These are phyloP conservation scores for Jatropha curcas DNA, from an alignment of 345 rosid genomes.

Conservation along the genomic window DNA sequence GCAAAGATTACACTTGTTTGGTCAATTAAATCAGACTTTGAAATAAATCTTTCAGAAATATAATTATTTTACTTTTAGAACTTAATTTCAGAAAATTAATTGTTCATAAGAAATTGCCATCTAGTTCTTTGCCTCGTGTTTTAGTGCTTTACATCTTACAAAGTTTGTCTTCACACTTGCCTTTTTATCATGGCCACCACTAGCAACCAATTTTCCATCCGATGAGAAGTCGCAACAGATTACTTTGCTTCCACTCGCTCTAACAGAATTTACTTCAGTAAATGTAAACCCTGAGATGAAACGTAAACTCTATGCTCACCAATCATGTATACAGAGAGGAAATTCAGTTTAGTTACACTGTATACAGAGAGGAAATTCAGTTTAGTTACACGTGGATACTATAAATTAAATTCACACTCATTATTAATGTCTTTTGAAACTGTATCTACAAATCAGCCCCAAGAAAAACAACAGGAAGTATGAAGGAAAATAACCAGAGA, in stretches of 20 bases:
- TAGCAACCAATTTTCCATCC: conserved; percentile 93
- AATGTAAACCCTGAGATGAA: conserved; percentile 65
- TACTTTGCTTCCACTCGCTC: conserved; percentile 83
- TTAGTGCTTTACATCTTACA: background rate
- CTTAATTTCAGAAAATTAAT: no score
- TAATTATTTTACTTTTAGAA: no score
- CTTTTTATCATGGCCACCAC: conserved; percentile 98
- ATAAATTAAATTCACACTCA: no score
- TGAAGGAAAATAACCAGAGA: background rate
- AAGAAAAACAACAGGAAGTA: no score
- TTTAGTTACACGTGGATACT: no score
- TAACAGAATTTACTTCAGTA: conserved; percentile 62
- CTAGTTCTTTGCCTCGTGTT: background rate
- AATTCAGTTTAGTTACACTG: conserved; percentile 8
- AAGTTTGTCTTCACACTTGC: conserved; percentile 31
- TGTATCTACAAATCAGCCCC: no score
- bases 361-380: conserved; percentile 16
- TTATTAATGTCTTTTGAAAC: no score
- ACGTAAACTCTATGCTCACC: conserved; percentile 9
- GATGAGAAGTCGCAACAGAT: conserved; percentile 91
- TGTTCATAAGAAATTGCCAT: background rate
- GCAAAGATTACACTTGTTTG: background rate
- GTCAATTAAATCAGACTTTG: background rate
- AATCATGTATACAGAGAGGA: conserved; percentile 19
- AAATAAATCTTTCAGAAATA: background rate